phyloP scores from a whole-genome alignment of 345 rosid genomes.

The Eucalyptus brandiana region DNA sequence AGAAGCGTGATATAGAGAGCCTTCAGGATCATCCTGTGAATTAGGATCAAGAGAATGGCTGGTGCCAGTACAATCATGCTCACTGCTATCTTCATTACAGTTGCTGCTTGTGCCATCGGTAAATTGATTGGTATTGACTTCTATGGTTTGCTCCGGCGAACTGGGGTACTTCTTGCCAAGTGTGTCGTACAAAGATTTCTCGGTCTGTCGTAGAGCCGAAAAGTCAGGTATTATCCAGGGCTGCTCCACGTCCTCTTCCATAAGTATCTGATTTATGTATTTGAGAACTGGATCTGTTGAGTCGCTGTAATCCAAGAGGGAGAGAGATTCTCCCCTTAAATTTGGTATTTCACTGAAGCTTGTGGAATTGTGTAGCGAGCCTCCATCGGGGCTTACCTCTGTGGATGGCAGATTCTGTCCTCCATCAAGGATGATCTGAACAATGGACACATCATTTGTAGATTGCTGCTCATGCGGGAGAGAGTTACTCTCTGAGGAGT shows the following conservation, averaged over 20 bases:
- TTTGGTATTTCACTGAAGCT: background rate
- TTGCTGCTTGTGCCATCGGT: slow-evolving; percentile 1
- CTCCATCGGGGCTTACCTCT: background rate
- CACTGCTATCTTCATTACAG: slow-evolving; percentile 6
- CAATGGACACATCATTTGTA: background rate
- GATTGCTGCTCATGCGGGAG: background rate
- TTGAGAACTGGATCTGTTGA: slow-evolving; percentile 38
- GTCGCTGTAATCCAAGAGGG: slow-evolving; percentile 29
- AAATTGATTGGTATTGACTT: background rate
- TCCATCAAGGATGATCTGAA: background rate
- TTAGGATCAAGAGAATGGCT: slow-evolving; percentile 4
- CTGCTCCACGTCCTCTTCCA: slow-evolving; percentile 63
- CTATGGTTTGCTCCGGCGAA: background rate
- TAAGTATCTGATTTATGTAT: slow-evolving; percentile 50
- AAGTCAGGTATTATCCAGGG: slow-evolving; percentile 42
- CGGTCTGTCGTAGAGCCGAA: slow-evolving; percentile 42
- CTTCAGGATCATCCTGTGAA: background rate
- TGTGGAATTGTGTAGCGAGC: background rate
- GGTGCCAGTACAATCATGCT: background rate
- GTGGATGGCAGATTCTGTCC: background rate
- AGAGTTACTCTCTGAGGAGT: background rate
- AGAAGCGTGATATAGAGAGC: background rate
- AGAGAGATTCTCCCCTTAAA: background rate
- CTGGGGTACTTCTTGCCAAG: slow-evolving; percentile 28
- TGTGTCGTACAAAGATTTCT: slow-evolving; percentile 46